These are phyloP conservation scores for Pseudozyma flocculosa DNA, from an alignment of 1,284 basidiomycete species.

Conservation along the genomic window DNA sequence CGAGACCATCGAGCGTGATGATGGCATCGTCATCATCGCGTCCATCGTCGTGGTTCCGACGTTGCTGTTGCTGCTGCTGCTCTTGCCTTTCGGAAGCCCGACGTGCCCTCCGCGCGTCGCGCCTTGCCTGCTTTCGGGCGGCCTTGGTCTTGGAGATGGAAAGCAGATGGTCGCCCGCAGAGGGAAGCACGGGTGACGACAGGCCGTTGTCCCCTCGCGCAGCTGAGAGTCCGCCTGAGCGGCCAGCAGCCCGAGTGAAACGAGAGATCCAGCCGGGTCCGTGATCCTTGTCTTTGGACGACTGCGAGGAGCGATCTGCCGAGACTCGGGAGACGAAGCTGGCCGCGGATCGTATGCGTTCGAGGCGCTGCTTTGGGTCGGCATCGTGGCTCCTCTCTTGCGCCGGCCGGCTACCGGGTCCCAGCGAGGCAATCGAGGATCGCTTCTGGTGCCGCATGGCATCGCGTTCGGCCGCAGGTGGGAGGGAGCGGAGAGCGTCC, in stretches of 20 bases:
- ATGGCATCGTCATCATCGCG: slow-evolving; percentile 3
- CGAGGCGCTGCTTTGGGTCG: slow-evolving; percentile 2
- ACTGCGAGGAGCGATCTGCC: slow-evolving; percentile 3
- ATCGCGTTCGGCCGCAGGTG: slow-evolving; percentile 21
- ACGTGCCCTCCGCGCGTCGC: not conserved
- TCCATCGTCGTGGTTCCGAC: slow-evolving; percentile 12
- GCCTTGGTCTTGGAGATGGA: slow-evolving; percentile 2
- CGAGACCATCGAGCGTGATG: slow-evolving; percentile 10
- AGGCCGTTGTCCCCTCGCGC: not conserved
- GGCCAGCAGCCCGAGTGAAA: not conserved
- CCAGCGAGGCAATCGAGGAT: slow-evolving; percentile 7
- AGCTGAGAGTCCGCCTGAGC: not conserved
- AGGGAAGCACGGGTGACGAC: not conserved
- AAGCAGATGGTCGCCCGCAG: not conserved
- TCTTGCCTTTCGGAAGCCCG: slow-evolving; percentile 3
- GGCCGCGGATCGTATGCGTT: slow-evolving; percentile 11
- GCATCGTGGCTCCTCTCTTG: not conserved
- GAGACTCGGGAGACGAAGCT: slow-evolving; percentile 10
- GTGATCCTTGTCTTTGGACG: slow-evolving; percentile 14
- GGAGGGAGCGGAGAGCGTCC: slow-evolving; percentile 34
- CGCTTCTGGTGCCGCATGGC: slow-evolving; percentile 14
- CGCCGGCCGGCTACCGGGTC: not conserved
- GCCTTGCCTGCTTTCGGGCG: not conserved
- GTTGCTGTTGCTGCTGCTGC: slow-evolving; percentile 23
- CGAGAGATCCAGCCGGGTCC: not conserved